Evolutionary conservation across 768 basidiomycete species (phyloP).

Genomic region (Tylopilus balloui): DNA sequence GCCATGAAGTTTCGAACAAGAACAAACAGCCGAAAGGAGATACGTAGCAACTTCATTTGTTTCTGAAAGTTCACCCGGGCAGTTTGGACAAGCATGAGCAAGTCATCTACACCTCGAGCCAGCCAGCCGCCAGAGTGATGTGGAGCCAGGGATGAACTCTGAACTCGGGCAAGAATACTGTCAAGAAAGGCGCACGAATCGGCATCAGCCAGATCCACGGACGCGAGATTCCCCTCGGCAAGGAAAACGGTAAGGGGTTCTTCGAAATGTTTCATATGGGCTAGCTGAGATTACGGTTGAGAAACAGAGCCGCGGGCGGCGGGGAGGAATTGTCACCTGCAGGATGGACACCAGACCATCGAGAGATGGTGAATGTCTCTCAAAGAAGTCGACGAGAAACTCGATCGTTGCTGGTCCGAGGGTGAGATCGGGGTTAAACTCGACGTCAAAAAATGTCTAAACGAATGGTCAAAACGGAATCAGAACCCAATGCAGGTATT

Average conservation of each 20-base stretch:
- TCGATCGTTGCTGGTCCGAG: conserved; percentile 56
- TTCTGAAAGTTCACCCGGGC: conserved; percentile 37
- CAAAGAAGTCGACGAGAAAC: conserved; percentile 54
- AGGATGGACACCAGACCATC: conserved; percentile 55
- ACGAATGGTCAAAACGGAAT: background rate
- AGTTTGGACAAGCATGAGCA: conserved; percentile 35
- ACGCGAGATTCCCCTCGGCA: conserved; percentile 7
- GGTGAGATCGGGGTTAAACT: conserved; percentile 56
- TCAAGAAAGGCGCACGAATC: conserved; percentile 35
- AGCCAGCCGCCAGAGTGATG: conserved; percentile 24
- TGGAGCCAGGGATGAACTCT: conserved; percentile 14
- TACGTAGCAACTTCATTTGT: conserved; percentile 34
- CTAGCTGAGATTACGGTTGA: conserved; percentile 39
- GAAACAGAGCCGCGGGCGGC: background rate
- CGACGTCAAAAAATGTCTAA: conserved; percentile 60
- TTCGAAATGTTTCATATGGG: conserved; percentile 66
- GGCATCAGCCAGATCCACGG: conserved; percentile 13
- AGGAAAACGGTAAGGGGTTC: conserved; percentile 47
- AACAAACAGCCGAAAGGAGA: conserved; percentile 47
- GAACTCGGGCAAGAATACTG: conserved; percentile 35
- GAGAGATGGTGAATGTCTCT: conserved; percentile 51
- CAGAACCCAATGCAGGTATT: background rate
- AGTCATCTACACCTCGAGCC: conserved; percentile 22
- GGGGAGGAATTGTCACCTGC: conserved; percentile 42
- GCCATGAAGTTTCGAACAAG: conserved; percentile 42